Base-by-base conservation (phyloP, 305 asterid species). In the Nicotiana rustica region DNA sequence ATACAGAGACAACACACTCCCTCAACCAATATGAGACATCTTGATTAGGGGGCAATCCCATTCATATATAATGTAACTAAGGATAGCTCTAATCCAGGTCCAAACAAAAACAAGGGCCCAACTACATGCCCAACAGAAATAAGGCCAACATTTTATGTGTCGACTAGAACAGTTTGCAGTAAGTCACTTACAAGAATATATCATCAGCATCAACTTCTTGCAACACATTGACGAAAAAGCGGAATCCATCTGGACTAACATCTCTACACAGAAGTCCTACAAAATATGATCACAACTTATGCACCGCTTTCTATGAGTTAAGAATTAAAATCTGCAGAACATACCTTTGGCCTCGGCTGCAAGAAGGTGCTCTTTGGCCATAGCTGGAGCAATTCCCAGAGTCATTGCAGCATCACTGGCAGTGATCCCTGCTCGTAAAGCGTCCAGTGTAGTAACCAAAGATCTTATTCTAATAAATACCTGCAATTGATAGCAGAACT, bases 351-450 rank as follows among this genome's bases (percentile, higher is more conserved):
- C 92, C 90, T 96, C 99, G 68, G 99, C 99, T 61, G 97, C 90
- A 82, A 96, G 98, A 76, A 94, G 97, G 89, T 94, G 92, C 86
- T 96, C 99, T 88, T 96, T 96, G 14, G 98, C 98, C 94, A 96
- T 91, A 79, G 97, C 97, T 68, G 99, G 99, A 87, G 99, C 97
- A 88, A 96, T 93, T 78, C 99, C 99, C 67, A 96, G 92, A 79
- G 97, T 91, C 89, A 85, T 96, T 83, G 99, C 96, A 82, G 98
- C 98, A 89, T 96, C 98, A 89, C 92, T 92, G 17, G 99, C 93
- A 89, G 93, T 91, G 82, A 93, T 84, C 41, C 99, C 99, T 69
- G 76, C 83, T 80, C 68, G 85, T 78, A 96, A 85, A 77, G 96
- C 90, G 66, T 93, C 97, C 52, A 91, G 90, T 85, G 91, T 91